Conservation (phyloP, 139 green algal species). For the Chlamydomonas incerta region DNA sequence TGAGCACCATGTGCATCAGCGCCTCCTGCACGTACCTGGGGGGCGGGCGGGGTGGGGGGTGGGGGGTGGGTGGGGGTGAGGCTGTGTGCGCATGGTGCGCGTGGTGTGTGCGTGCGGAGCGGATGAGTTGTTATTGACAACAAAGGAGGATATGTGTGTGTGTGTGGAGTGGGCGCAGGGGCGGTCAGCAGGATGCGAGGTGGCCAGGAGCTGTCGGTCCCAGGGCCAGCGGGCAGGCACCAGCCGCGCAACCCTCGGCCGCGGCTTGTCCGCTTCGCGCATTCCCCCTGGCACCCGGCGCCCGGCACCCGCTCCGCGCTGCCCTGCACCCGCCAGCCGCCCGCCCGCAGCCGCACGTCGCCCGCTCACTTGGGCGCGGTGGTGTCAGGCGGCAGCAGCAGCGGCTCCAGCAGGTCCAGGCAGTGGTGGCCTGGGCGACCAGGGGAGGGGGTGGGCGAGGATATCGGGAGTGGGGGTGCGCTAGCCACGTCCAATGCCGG, state of each 20-base stretch:
- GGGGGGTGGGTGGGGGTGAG: background rate
- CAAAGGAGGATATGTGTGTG: no score
- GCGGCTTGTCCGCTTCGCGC: no score
- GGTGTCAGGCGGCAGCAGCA: background rate
- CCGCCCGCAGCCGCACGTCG: no score
- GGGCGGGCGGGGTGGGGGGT: background rate
- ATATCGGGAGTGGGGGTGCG: background rate
- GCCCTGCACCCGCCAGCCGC: background rate
- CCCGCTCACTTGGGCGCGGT: background rate
- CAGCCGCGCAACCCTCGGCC: no score
- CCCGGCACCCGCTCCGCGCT: no score
- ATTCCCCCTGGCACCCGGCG: no score
- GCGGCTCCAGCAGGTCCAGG: background rate
- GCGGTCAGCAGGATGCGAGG: no score
- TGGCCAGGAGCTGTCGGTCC: no score
- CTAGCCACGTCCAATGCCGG: background rate
- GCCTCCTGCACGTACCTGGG: conserved; percentile 32
- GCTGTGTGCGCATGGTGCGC: background rate
- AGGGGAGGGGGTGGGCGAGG: background rate
- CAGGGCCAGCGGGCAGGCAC: no score
- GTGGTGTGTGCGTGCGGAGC: background rate
- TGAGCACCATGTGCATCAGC: conserved; percentile 27
- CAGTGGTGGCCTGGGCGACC: background rate
- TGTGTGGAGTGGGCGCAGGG: no score
- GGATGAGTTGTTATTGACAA: no score